Conservation (phyloP, 2,329 filamentous ascomycete species). For the Zelopaecilomyces penicillatus region DNA sequence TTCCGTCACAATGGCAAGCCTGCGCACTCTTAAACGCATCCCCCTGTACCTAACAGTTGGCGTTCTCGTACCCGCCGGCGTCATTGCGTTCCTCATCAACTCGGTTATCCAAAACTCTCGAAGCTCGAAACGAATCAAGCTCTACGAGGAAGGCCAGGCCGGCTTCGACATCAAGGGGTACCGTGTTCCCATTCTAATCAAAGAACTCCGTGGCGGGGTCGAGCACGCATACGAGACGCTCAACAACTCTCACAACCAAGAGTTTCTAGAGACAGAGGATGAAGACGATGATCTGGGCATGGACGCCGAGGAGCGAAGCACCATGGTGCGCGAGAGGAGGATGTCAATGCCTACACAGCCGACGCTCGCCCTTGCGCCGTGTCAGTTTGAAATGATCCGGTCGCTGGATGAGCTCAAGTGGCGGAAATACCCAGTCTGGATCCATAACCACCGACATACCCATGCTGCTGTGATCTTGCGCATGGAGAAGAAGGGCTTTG, state of each 20-base stretch:
- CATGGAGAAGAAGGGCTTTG: conserved; percentile 55
- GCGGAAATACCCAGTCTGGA: conserved; percentile 62
- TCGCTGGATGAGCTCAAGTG: conserved; percentile 60
- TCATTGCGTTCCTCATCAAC: conserved; percentile 65
- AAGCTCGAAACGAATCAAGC: conserved; percentile 64
- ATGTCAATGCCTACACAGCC: conserved; percentile 45
- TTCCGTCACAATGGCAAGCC: conserved; percentile 22
- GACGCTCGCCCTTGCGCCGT: conserved; percentile 66
- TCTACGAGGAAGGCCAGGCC: conserved; percentile 64
- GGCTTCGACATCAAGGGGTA: conserved; percentile 63
- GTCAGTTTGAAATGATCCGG: conserved; percentile 80
- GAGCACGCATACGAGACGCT: conserved; percentile 71
- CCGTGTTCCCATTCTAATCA: conserved; percentile 65
- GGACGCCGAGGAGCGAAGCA: conserved; percentile 30
- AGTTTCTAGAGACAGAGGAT: conserved; percentile 57
- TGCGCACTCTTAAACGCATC: conserved; percentile 39
- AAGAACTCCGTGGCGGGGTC: conserved; percentile 65
- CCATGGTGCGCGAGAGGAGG: conserved; percentile 33
- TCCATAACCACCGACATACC: conserved; percentile 68
- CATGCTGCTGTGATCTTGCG: conserved; percentile 89
- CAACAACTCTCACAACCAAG: conserved; percentile 58
- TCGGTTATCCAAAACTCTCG: conserved; percentile 67
- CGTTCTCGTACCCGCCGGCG: conserved; percentile 65
- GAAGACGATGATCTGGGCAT: conserved; percentile 29
- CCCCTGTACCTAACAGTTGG: conserved; percentile 58